Conservation (phyloP, 345 rosid species). For the Cardiospermum halicacabum region DNA sequence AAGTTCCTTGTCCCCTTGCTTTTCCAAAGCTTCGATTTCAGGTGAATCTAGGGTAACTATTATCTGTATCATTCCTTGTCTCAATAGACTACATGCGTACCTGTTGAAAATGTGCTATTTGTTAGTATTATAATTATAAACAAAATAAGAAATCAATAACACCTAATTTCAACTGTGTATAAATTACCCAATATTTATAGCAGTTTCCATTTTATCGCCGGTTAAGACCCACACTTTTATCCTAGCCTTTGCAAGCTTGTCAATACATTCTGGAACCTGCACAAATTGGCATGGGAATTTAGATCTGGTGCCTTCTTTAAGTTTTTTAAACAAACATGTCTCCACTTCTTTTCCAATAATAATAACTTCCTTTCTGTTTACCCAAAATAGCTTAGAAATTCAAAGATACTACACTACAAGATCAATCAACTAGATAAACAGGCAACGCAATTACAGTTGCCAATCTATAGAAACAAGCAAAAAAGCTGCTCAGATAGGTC, state of each 20-base stretch:
- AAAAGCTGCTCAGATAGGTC: not conserved
- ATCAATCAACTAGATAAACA: not conserved
- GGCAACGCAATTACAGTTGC: not conserved
- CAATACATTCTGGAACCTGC: conserved; percentile 77
- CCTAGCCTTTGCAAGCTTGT: conserved; percentile 71
- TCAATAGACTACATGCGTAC: conserved; percentile 75
- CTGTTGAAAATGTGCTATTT: conserved; percentile 32
- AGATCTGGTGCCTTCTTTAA: conserved; percentile 8
- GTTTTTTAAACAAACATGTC: not conserved
- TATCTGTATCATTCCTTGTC: conserved; percentile 67
- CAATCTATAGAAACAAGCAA: not conserved
- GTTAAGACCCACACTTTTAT: conserved; percentile 87
- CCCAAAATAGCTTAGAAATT: not conserved
- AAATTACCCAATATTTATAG: conserved; percentile 86
- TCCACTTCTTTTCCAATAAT: not conserved
- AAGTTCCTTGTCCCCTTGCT: conserved; percentile 51
- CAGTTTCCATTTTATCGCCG: conserved; percentile 91
- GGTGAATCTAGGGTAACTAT: conserved; percentile 59
- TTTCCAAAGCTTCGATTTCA: conserved; percentile 55
- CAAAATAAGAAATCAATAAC: not conserved
- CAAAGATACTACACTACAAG: not conserved
- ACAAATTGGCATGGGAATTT: conserved; percentile 6
- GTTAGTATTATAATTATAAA: conserved; percentile 11
- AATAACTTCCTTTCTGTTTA: not conserved
- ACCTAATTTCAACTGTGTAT: conserved; percentile 2